Percentiles rank a stretch among this genome's conserved stretches.
phyloP scores from a whole-genome alignment of 75 land plant genomes.

The Pinus albicaulis region DNA sequence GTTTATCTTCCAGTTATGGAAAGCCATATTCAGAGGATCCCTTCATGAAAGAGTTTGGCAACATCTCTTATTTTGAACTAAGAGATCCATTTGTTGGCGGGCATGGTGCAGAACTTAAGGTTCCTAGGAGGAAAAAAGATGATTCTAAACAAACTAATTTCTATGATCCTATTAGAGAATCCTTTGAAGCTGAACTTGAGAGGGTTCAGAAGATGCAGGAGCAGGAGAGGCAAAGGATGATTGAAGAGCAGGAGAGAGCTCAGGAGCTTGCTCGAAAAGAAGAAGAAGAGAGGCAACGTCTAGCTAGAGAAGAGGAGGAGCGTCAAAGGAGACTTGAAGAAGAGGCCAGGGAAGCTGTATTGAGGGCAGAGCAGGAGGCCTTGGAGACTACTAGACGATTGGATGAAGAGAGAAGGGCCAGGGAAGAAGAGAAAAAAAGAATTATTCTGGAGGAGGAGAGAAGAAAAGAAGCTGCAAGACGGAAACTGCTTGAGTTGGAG shows the following conservation, averaged over 20 bases:
- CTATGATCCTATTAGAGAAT: slow-evolving; percentile 86
- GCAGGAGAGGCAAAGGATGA: slow-evolving; percentile 71
- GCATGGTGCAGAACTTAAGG: slow-evolving; percentile 40
- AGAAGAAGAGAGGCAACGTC: slow-evolving; percentile 76
- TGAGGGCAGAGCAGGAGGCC: slow-evolving; percentile 81
- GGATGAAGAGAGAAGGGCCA: slow-evolving; percentile 74
- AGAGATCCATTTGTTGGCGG: slow-evolving; percentile 50
- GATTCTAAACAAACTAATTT: slow-evolving; percentile 50
- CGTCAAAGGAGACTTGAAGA: slow-evolving; percentile 64
- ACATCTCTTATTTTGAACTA: slow-evolving; percentile 32
- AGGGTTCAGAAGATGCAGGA: slow-evolving; percentile 92
- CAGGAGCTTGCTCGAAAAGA: slow-evolving; percentile 84
- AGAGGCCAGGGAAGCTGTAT: slow-evolving; percentile 89
- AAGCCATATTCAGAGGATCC: slow-evolving; percentile 47
- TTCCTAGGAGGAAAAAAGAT: slow-evolving; percentile 60
- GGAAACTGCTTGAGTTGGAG: slow-evolving; percentile 85
- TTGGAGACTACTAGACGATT: slow-evolving; percentile 61
- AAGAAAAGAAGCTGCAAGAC: slow-evolving; percentile 89
- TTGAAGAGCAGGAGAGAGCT: slow-evolving; percentile 86
- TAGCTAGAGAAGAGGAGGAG: slow-evolving; percentile 80
- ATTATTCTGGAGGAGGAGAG: slow-evolving; percentile 82
- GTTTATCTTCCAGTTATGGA: slow-evolving; percentile 24
- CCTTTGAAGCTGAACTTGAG: slow-evolving; percentile 98
- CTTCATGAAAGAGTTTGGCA: slow-evolving; percentile 26
- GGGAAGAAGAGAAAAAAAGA: slow-evolving; percentile 84